Evolutionary conservation across 768 basidiomycete species (phyloP), one percentile per base, ranked within the genome.

Genomic region (Boletus patriciae): DNA sequence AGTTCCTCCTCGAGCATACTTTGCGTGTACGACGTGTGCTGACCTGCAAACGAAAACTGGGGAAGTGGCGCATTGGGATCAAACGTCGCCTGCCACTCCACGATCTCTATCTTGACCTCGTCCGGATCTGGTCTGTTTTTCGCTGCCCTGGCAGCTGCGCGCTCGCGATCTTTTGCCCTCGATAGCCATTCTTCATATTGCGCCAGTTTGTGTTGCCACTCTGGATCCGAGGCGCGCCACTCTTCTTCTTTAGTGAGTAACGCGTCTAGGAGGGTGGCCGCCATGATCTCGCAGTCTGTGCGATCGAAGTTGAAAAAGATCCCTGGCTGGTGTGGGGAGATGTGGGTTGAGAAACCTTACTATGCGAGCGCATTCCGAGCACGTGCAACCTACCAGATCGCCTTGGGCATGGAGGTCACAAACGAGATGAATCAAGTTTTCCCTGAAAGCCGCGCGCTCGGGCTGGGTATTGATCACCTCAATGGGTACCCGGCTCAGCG

Each of bases 241-340:
- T 68, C 43, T 21, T 57, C 42, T 67, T 90, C 87, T 7, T 80
- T 75, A 1, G 27, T 43, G 52, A 74, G 60, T 15, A 88, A 74
- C 0, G 55, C 64, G 2, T 54, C 16, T 1, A 74, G 19, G 23
- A 89, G 66, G 13, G 57, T 54, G 21, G 64, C 37, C 0, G 77
- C 83, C 73, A 86, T 77, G n/a, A 69, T 60, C 64, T 87, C 85
- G 65, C 86, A 88, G 19, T 75, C 73, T 3, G 72, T 66, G 19
- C 87, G 79, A 60, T 87, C 84, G 62, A 89, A 87, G 51, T 76
- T 80, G 73, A 90, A 90, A 21, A 89, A 68, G 13, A 90, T 80
- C 0, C 85, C 87, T 4, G 86, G 86, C 85, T 86, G 51, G 0
- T 43, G 11, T 19, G 27, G 44, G 18, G 25, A 54, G 18, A 29